Conservation (phyloP, 75 land plant species). For the Isoetes taiwanensis region DNA sequence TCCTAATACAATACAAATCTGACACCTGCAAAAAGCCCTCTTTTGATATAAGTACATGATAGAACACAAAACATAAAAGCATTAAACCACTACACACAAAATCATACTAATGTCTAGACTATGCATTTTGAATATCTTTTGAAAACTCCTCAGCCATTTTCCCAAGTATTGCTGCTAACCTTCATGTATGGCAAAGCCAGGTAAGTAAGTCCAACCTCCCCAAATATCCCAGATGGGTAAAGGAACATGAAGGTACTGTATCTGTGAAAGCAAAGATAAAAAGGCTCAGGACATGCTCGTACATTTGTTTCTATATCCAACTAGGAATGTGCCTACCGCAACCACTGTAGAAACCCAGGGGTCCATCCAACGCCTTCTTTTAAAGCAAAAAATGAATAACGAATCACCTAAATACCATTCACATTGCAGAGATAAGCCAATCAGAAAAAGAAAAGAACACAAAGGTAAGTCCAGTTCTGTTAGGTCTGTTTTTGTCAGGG, state of each 20-base stretch:
- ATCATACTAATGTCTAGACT: too few species aligned
- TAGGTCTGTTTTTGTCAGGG: too few species aligned
- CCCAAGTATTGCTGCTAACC: too few species aligned
- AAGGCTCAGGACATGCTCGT: too few species aligned
- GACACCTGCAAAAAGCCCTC: slow-evolving; percentile 65
- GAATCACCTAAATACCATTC: neutral
- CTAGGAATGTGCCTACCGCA: neutral
- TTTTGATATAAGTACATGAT: too few species aligned
- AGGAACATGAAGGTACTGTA: neutral
- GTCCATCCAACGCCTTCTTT: slow-evolving; percentile 2
- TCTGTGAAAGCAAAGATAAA: neutral
- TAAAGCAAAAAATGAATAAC: slow-evolving; percentile 2
- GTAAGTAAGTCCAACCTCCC: neutral
- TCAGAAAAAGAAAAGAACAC: too few species aligned
- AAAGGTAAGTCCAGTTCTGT: too few species aligned
- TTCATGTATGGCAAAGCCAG: slow-evolving; percentile 5
- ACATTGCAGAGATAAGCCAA: too few species aligned
- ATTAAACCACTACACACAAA: too few species aligned
- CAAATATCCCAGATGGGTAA: slow-evolving; percentile 1
- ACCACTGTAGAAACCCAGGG: neutral
- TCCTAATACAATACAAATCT: slow-evolving; percentile 52
- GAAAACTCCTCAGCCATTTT: too few species aligned
- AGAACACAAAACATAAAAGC: too few species aligned
- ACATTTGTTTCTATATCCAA: neutral
- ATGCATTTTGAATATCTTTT: too few species aligned